Percentiles rank a stretch among this genome's conserved stretches.
phyloP scores from a whole-genome alignment of 352 stramenopile genomes.

The Bremia lactucae region DNA sequence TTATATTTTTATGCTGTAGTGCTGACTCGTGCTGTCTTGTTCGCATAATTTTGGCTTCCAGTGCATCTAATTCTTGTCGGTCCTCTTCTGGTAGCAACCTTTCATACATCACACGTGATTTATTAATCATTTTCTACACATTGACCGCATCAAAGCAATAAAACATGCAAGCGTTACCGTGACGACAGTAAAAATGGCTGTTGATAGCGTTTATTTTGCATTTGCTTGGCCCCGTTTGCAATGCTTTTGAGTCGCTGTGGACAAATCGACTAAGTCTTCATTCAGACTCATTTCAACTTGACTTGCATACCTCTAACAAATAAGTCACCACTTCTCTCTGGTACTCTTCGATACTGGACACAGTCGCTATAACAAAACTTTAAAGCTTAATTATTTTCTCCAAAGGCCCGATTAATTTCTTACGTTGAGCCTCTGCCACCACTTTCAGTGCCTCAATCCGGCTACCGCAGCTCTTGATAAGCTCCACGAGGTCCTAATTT shows the following conservation, averaged over 20 bases:
- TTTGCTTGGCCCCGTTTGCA: constrained; percentile 45
- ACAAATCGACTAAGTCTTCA: not conserved
- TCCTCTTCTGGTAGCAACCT: constrained; percentile 59
- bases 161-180: constrained; percentile 16
- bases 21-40: constrained; percentile 17
- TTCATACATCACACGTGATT: not conserved
- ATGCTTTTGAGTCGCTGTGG: constrained; percentile 53
- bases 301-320: constrained; percentile 38
- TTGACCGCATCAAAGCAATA: not conserved
- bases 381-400: not conserved
- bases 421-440: constrained; percentile 19
- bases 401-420: constrained; percentile 4
- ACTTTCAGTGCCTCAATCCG: constrained; percentile 51
- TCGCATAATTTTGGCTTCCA: constrained; percentile 34
- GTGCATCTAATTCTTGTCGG: constrained; percentile 30
- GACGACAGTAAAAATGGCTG: constrained; percentile 59
- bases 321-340: constrained; percentile 66
- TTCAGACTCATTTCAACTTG: not conserved
- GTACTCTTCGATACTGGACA: constrained; percentile 27
- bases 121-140: not conserved
- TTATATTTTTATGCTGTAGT: too few relatives aligned
- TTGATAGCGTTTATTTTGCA: constrained; percentile 61
- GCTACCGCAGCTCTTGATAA: constrained; percentile 55
- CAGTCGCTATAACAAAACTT: constrained; percentile 11
- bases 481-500: constrained; percentile 50